Evolutionary conservation across 2,329 filamentous ascomycete genomes (phyloP).

Genomic region (Cyclaneusma minus): DNA sequence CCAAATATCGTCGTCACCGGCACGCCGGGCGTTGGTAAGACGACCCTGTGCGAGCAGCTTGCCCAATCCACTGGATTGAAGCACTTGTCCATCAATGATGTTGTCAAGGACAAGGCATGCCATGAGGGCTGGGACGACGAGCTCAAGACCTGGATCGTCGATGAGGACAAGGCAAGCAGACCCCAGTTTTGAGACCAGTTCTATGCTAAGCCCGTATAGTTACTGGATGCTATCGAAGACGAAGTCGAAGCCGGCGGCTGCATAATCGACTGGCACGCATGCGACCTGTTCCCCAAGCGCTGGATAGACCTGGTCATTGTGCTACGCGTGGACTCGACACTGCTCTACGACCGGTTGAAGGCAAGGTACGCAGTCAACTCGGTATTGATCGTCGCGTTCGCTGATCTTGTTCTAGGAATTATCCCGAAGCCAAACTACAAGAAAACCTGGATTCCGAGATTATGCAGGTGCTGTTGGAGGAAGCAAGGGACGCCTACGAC

Average conservation of each 20-base stretch:
- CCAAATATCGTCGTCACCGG: slow-evolving; percentile 94
- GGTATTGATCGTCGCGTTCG: slow-evolving; percentile 1
- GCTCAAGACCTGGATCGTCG: slow-evolving; percentile 78
- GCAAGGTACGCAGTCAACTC: slow-evolving; percentile 36
- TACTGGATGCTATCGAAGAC: slow-evolving; percentile 80
- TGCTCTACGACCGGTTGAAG: slow-evolving; percentile 72
- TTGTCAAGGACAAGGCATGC: slow-evolving; percentile 78
- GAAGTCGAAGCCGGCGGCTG: slow-evolving; percentile 65
- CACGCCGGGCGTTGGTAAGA: slow-evolving; percentile 92
- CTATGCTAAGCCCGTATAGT: slow-evolving; percentile 24
- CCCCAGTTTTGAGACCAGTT: slow-evolving; percentile 3
- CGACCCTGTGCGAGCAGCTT: slow-evolving; percentile 73
- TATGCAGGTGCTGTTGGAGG: slow-evolving; percentile 85
- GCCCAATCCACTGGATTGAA: slow-evolving; percentile 61
- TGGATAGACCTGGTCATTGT: slow-evolving; percentile 96
- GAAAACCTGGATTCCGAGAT: slow-evolving; percentile 97
- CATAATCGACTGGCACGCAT: slow-evolving; percentile 96
- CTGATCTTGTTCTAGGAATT: slow-evolving; percentile 40
- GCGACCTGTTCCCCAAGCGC: slow-evolving; percentile 81
- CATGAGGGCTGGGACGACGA: slow-evolving; percentile 82
- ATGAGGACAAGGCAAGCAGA: slow-evolving; percentile 72
- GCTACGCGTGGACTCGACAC: slow-evolving; percentile 61
- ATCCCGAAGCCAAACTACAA: slow-evolving; percentile 74
- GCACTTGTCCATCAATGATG: slow-evolving; percentile 77
- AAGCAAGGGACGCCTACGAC: slow-evolving; percentile 76